phyloP scores from a whole-genome alignment of 2,329 filamentous ascomycete genomes.

The Fusarium sp. region DNA sequence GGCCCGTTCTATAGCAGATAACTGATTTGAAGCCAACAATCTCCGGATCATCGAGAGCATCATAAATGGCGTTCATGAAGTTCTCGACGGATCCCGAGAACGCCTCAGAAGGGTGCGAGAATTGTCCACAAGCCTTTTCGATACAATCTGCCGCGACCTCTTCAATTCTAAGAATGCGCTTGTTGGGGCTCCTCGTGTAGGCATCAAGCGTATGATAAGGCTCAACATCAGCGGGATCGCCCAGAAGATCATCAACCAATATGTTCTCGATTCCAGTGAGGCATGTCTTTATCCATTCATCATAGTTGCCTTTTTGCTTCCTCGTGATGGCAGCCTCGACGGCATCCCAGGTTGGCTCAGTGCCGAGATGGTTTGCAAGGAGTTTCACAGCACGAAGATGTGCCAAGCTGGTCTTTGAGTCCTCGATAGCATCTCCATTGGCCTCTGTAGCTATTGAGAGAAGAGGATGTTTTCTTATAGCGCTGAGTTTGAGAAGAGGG shows the following conservation, averaged over 20 bases:
- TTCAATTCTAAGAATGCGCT: conserved; percentile 83
- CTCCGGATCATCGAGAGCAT: conserved; percentile 70
- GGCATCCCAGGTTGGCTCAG: conserved; percentile 69
- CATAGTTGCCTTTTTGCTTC: conserved; percentile 58
- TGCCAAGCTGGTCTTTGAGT: conserved; percentile 70
- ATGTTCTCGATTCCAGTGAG: conserved; percentile 78
- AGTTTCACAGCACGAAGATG: conserved; percentile 77
- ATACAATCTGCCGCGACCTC: conserved; percentile 73
- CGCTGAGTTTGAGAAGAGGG: conserved; percentile 68
- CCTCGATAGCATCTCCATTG: conserved; percentile 71
- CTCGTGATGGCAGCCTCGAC: conserved; percentile 59
- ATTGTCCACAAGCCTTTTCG: conserved; percentile 55
- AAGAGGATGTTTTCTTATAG: conserved; percentile 60
- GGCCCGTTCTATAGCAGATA: conserved; percentile 82
- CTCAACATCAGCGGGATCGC: conserved; percentile 65
- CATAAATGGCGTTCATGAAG: conserved; percentile 60
- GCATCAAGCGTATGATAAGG: conserved; percentile 72
- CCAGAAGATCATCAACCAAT: conserved; percentile 82
- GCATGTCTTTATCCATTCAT: conserved; percentile 71
- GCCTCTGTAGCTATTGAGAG: conserved; percentile 78
- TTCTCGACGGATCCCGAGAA: conserved; percentile 50
- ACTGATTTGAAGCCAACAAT: conserved; percentile 86
- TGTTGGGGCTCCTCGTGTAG: conserved; percentile 72
- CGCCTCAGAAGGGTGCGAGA: conserved; percentile 43
- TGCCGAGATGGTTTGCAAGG: conserved; percentile 72